phyloP scores from a whole-genome alignment of 2,329 filamentous ascomycete genomes.

The Talaromyces sp. region DNA sequence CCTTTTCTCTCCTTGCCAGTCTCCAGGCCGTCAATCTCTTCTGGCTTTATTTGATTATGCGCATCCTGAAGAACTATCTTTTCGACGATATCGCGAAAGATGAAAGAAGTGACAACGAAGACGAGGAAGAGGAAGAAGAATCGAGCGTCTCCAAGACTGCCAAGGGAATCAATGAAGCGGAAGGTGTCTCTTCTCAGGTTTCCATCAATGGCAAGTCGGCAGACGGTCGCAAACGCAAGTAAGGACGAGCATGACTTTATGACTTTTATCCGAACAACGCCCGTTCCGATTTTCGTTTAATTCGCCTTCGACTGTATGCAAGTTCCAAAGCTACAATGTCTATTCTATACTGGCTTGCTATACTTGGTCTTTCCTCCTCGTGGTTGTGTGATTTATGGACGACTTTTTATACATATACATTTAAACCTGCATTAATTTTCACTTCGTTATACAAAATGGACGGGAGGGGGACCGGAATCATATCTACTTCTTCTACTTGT shows the following conservation, averaged over 20 bases:
- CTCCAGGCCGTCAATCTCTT: slow-evolving; percentile 45
- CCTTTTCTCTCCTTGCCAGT: slow-evolving; percentile 40
- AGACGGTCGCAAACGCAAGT: slow-evolving; percentile 13
- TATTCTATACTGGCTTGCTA: background rate
- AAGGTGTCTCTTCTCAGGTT: slow-evolving; percentile 32
- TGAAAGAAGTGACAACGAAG: slow-evolving; percentile 44
- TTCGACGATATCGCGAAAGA: slow-evolving; percentile 37
- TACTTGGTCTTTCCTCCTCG: background rate
- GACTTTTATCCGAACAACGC: slow-evolving; percentile 2
- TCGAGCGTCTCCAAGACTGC: slow-evolving; percentile 15
- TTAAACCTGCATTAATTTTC: slow-evolving; percentile 9
- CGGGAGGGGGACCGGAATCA: background rate
- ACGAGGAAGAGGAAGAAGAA: slow-evolving; percentile 35
- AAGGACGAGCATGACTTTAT: slow-evolving; percentile 5
- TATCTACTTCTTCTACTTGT: slow-evolving; percentile 4
- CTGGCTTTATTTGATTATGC: slow-evolving; percentile 44
- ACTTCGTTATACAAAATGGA: background rate
- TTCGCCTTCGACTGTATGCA: background rate
- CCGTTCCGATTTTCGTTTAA: background rate
- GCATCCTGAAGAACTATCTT: slow-evolving; percentile 40
- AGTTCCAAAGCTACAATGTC: background rate
- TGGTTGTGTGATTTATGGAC: slow-evolving; percentile 5
- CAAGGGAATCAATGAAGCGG: slow-evolving; percentile 23
- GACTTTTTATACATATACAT: slow-evolving; percentile 11
- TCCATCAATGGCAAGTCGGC: slow-evolving; percentile 38